Percentiles rank a stretch among this genome's conserved stretches.
Conservation (phyloP, 208 protist species). For the Trypanosoma rangeli region DNA sequence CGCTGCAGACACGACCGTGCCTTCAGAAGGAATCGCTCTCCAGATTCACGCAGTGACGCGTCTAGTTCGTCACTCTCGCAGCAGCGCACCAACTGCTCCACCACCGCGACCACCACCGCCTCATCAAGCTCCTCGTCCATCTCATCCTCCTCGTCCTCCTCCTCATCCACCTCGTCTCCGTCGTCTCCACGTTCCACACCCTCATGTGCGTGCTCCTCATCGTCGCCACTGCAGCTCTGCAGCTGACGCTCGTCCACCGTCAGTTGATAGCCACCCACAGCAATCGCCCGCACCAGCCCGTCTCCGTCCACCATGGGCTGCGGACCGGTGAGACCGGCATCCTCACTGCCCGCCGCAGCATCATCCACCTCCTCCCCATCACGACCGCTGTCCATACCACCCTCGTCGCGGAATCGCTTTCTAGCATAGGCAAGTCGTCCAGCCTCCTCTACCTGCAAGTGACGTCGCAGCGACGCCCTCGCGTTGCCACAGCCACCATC, state of each 20-base stretch:
- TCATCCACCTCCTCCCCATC: constrained; percentile 8
- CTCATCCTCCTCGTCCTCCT: constrained; percentile 59
- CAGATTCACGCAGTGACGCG: constrained; percentile 34
- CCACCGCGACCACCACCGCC: constrained; percentile 55
- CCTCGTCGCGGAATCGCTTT: constrained; percentile 41
- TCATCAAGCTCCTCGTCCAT: constrained; percentile 71
- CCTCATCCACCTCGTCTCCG: constrained; percentile 34
- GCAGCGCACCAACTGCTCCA: constrained; percentile 71
- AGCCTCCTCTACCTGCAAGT: constrained; percentile 19
- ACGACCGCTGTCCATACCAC: constrained; percentile 1
- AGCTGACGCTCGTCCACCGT: constrained; percentile 70
- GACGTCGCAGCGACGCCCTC: constrained; percentile 16
- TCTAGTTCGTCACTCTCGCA: constrained; percentile 69
- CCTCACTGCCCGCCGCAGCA: constrained; percentile 13
- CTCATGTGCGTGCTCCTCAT: background rate
- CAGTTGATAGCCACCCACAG: constrained; percentile 57
- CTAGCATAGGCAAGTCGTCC: constrained; percentile 1
- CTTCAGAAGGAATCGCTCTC: constrained; percentile 30
- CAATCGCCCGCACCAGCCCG: constrained; percentile 52
- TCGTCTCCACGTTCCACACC: background rate
- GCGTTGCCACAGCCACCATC: background rate
- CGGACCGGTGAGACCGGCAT: constrained; percentile 12
- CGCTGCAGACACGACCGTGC: constrained; percentile 47
- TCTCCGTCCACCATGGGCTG: constrained; percentile 47
- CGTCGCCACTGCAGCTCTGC: constrained; percentile 26